Percentiles rank a stretch among this genome's conserved stretches.
Evolutionary conservation across 202 grass and related monocot species (phyloP).

Genomic region (Brachypodium distachyon): DNA sequence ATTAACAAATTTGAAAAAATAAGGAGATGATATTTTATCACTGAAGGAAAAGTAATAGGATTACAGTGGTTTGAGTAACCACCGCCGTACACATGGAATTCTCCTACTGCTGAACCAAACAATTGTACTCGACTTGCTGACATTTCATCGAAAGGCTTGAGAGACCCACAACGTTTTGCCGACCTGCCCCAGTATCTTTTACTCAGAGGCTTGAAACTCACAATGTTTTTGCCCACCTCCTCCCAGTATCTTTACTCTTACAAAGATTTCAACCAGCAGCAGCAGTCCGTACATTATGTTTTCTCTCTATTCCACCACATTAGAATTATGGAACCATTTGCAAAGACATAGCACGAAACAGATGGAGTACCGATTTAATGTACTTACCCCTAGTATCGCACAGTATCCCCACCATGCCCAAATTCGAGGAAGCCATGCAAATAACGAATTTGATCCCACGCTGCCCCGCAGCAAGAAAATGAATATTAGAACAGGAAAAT

Average conservation of each 20-base stretch:
- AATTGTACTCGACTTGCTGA: neutral
- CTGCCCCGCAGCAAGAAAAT: neutral
- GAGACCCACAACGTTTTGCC: neutral
- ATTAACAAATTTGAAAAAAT: neutral
- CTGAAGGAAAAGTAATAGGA: neutral
- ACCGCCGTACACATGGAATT: neutral
- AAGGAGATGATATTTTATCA: neutral
- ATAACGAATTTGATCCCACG: neutral
- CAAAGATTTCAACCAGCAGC: too few species aligned
- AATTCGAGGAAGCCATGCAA: neutral
- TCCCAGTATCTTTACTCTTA: too few species aligned
- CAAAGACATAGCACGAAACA: too few species aligned
- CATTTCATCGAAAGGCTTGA: constrained; percentile 21
- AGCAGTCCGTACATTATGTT: too few species aligned
- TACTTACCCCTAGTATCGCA: neutral
- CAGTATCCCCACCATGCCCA: neutral
- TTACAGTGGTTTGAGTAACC: neutral
- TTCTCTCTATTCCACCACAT: too few species aligned
- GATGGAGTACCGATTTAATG: too few species aligned
- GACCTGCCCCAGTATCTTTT: neutral
- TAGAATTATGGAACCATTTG: too few species aligned
- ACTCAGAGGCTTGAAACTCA: too few species aligned
- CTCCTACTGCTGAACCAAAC: neutral
- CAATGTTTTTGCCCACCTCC: too few species aligned
- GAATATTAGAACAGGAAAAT: neutral